Evolutionary conservation across 768 basidiomycete species (phyloP).

Genomic region (Podaxis rugospora): DNA sequence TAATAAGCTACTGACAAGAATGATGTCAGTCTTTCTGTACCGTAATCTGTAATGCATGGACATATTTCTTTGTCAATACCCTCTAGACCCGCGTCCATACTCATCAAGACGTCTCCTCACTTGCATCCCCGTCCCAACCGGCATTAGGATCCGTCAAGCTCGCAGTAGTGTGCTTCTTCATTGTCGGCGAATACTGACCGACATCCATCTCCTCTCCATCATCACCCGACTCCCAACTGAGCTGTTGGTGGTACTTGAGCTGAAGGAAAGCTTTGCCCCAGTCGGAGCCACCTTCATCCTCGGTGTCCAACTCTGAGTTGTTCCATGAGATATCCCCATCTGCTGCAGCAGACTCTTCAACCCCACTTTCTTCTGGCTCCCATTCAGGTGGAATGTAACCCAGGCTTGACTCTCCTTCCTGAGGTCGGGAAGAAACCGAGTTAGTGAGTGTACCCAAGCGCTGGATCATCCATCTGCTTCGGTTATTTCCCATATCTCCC

Average conservation of each 20-base stretch:
- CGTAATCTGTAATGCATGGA: conserved; percentile 24
- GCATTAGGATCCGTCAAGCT: conserved; percentile 29
- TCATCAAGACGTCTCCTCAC: conserved; percentile 24
- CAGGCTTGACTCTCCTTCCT: conserved; percentile 27
- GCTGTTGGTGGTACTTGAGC: conserved; percentile 8
- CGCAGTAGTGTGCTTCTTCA: conserved; percentile 9
- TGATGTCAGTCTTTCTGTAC: conserved; percentile 24
- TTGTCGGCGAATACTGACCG: conserved; percentile 1
- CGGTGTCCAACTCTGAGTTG: conserved; percentile 32
- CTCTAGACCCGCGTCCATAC: neutral
- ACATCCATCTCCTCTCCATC: conserved; percentile 10
- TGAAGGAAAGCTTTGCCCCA: conserved; percentile 17
- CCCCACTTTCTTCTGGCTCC: conserved; percentile 31
- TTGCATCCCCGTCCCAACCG: conserved; percentile 45
- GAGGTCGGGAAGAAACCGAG: conserved; percentile 25
- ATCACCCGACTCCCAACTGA: conserved; percentile 14
- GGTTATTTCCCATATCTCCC: conserved; percentile 26
- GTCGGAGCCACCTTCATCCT: conserved; percentile 20
- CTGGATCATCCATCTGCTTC: conserved; percentile 39
- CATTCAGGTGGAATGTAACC: conserved; percentile 41
- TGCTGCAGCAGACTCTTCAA: conserved; percentile 30
- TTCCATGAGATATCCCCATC: conserved; percentile 40
- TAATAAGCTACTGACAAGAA: neutral
- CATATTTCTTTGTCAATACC: conserved; percentile 12
- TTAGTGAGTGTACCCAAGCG: conserved; percentile 33